Base-by-base conservation (phyloP, 495 filamentous ascomycete genomes). In the Xylaria intraflava region DNA sequence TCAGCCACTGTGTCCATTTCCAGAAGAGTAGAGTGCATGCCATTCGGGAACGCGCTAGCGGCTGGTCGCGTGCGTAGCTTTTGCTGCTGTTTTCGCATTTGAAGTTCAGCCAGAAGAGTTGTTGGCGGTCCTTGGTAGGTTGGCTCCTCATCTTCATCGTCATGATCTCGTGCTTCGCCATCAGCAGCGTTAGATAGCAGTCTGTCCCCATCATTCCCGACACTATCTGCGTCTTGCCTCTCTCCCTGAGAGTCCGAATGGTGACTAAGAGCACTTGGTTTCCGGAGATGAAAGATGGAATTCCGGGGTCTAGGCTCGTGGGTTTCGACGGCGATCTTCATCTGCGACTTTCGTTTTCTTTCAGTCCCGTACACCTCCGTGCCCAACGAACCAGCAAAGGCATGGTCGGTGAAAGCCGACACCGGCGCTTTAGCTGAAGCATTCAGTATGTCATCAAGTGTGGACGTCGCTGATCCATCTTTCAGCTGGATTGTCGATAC, bases 391-490 rank as follows among this genome's bases (percentile, higher is more conserved):
- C 90, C 92, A 26, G 84, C 87, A 54, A 87, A 88, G 9, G 87
- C 85, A 67, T 98, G 93, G 63, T 97, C 90, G 0, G 89, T 96
- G 61, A 96, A 97, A 45, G 93, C 93, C 39, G 78, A 89, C 39
- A 95, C 89, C n/a, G 93, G 93, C 2, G 94, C 93, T 53, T 78
- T 78, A 2, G 90, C 88, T 4, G 93, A 95, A n/a, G 93, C 93
- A 68, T 96, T 89, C 9, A 98, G 77, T 40, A 98, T 93, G 61
- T 84, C 93, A 51, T 98, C 93, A 8, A 98, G 76, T 0, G 92
- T 96, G 30, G 81, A 85, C 57, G 90, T 89, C 14, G 91, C 89
- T 42, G 91, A 95, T 11, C 85, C 81, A 35, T 83, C 81, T 65
- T 86, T 89, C 23, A 91, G 69, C 55, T 90, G 78, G 17, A 95